Base-by-base conservation (phyloP, 1,139 yeast species). In the Hansenula anomala region DNA sequence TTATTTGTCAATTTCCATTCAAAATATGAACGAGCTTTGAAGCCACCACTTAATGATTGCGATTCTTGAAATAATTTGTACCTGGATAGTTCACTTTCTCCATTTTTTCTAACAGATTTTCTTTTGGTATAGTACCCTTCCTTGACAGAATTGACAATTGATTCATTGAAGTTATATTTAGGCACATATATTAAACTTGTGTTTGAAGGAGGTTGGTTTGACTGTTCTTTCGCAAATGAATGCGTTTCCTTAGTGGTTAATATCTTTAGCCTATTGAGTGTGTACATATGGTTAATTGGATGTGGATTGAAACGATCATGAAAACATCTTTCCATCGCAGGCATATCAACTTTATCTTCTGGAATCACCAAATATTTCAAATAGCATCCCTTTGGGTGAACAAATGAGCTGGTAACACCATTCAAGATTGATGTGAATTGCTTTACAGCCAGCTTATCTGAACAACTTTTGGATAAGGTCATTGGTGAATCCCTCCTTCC, bases 381-480 rank as follows among this genome's bases (percentile, higher is more conserved):
- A 48, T 60, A 79, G 4, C 79, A 55, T 16, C 67, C 56, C 7
- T 62, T 54, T 15, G 68, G 60, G 34, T 55, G 57, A 7, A 80
- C 54, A 25, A 79, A 45, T 2, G 51, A 49, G 34, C 73, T 63
- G 2, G 75, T 70, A 4, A 80, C 55, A 4, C 78, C 60, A 46
- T 73, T 76, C 29, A 80, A 60, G 4, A 87, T 42, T 0, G 96
- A 89, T 0, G 72, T 66, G 28, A 67, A 63, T 55, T 87, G 96
- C 40, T 73, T 71, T 36, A 80, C 43, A 30, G 87, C 72, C 23
- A 90, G 56, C 54, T 90, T 90, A 57, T 90, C 97, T 1, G 95
- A 79, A 57, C 97, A 90, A 0, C 96, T 86, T 55, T 89, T 90
- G 31, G 95, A 84, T 31, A 72, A 60, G 0, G 95, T 75, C 3